Percentiles rank a stretch among this genome's conserved stretches.
Evolutionary conservation across 169 alveolate species (phyloP).

Genomic region (Perkinsus olseni): DNA sequence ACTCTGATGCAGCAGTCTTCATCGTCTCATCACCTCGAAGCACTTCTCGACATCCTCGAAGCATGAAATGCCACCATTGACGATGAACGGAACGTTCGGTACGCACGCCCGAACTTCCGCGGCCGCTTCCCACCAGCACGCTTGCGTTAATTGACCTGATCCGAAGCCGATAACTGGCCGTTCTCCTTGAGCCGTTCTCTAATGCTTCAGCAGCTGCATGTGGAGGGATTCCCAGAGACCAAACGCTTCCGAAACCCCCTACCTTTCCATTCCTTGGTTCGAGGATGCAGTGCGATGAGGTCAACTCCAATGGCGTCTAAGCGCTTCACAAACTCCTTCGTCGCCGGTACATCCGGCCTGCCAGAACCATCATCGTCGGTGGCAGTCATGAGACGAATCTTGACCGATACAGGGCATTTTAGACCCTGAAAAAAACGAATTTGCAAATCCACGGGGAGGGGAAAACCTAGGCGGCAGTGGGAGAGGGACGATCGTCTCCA

Average conservation of each 20-base stretch:
- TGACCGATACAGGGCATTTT: conserved; percentile 19
- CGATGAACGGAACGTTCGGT: conserved; percentile 12
- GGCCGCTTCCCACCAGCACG: background rate
- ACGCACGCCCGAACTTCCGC: background rate
- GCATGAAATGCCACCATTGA: conserved; percentile 32
- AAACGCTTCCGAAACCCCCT: background rate
- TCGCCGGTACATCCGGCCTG: background rate
- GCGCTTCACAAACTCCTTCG: background rate
- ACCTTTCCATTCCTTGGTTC: background rate
- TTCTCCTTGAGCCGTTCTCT: conserved; percentile 2
- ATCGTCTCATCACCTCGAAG: background rate
- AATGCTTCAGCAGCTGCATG: background rate
- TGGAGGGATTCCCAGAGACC: conserved; percentile 12
- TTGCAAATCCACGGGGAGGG: background rate
- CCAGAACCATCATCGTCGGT: conserved; percentile 12
- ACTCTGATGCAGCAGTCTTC: background rate
- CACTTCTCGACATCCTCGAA: conserved; percentile 26
- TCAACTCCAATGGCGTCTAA: background rate
- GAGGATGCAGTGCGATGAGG: background rate
- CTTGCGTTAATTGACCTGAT: background rate
- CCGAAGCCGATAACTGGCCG: background rate
- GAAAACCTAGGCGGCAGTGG: conserved; percentile 12
- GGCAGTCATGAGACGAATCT: conserved; percentile 20
- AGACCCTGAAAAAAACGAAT: background rate
- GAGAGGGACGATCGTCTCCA: too few species aligned